Base-by-base conservation (phyloP, 2,329 filamentous ascomycete species). In the Pestalotiopsis sp. region DNA sequence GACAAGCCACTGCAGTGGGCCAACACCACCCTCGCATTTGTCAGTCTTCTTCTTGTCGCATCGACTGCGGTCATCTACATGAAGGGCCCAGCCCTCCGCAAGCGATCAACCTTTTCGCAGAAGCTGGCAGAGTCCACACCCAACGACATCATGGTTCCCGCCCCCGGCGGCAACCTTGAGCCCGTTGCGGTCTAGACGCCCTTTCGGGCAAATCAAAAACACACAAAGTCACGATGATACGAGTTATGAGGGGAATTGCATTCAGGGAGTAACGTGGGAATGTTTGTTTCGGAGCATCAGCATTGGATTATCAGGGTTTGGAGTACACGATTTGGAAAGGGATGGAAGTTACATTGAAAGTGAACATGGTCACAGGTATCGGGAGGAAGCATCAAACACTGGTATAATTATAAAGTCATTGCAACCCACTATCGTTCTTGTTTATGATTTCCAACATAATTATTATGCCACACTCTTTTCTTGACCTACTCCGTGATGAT, bases 51-150 rank as follows among this genome's bases (percentile, higher is more conserved):
- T 23, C 81, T 90, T 4, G 82, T 85, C 11, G 81, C 84, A 58
- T 85, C 87, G 0, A 85, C 89, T 3, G 88, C 86, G 70, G 73
- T 86, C 20, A 85, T 90, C 72, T 90, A 88, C 73, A 83, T 80
- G 79, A 86, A 88, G 70, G 88, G 88, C 0, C 84, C 86, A 0
- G 75, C 79, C 11, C 83, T 90, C 41, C 80, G 88, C 3, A 81
- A 77, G 38, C 82, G 80, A 56, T 86, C 84, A 39, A 82, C 83
- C 45, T 89, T 89, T 74, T 87, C 87, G 4, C 88, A 92, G 78
- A 84, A 85, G 57, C 80, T 92, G 3, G 86, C 86, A 13, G 80
- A 80, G 38, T 84, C 25, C 17, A 38, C 14, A 9, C 49, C 52
- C 45, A 31, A 17, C 20, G 23, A 64, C 17, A 27, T 27, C 38